A percentile compares a stretch with the other conserved stretches of the same genome.
Evolutionary conservation across 2,329 filamentous ascomycete species (phyloP).

Genomic region (Sclerotinia subarctica): DNA sequence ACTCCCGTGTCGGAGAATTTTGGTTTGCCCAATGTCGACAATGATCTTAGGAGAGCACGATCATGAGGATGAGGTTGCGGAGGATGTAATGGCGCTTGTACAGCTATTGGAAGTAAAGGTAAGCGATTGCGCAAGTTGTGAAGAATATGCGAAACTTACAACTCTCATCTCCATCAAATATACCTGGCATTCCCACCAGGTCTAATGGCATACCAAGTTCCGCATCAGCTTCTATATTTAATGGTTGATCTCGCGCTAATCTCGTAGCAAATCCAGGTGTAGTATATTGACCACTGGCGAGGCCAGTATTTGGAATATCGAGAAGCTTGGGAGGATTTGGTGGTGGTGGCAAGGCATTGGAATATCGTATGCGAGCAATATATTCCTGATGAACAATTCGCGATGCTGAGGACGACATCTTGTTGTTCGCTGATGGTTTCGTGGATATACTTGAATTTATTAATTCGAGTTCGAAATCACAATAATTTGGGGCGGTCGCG

Average conservation of each 20-base stretch:
- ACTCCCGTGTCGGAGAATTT: constrained; percentile 73
- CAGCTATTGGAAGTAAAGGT: constrained; percentile 53
- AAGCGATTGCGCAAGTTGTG: constrained; percentile 25
- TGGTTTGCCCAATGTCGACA: constrained; percentile 81
- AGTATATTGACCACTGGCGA: constrained; percentile 84
- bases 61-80: constrained; percentile 79
- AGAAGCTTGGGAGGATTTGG: constrained; percentile 94
- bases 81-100: constrained; percentile 71
- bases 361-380: constrained; percentile 91
- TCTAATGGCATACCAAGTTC: constrained; percentile 98
- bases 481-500: constrained; percentile 18
- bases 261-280: constrained; percentile 86
- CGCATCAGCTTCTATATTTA: constrained; percentile 96
- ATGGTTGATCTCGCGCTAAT: constrained; percentile 82
- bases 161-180: constrained; percentile 93
- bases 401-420: constrained; percentile 36
- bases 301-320: constrained; percentile 90
- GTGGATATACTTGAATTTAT: not conserved
- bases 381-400: constrained; percentile 82
- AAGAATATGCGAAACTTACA: constrained; percentile 55
- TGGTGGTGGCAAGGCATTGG: constrained; percentile 91
- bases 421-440: constrained; percentile 12
- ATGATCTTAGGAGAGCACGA: constrained; percentile 75
- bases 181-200: constrained; percentile 87
- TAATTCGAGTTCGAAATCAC: not conserved